phyloP scores from a whole-genome alignment of 2,329 filamentous ascomycete genomes.

The Lomentospora prolificans region DNA sequence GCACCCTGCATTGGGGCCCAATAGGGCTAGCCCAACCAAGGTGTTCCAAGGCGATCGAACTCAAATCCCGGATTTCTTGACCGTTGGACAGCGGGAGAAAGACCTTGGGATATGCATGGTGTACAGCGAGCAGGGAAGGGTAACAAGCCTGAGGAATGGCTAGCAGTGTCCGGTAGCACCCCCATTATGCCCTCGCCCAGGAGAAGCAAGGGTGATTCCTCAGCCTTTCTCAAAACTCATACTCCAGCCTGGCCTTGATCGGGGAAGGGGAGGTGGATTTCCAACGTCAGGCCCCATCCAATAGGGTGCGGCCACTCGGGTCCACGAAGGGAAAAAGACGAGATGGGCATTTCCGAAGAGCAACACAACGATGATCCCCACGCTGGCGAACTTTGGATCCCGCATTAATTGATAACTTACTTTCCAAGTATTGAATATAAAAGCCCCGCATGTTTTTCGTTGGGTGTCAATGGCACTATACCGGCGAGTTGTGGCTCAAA shows the following conservation, averaged over 20 bases:
- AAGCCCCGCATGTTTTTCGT: slow-evolving; percentile 48
- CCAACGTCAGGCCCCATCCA: not conserved
- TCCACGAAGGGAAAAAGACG: not conserved
- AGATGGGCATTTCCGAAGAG: not conserved
- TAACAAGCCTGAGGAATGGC: not conserved
- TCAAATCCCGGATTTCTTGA: not conserved
- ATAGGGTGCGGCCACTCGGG: not conserved
- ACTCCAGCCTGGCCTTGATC: not conserved
- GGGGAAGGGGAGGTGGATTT: not conserved
- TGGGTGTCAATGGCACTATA: slow-evolving; percentile 18
- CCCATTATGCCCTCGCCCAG: too few relatives aligned
- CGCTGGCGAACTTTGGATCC: not conserved
- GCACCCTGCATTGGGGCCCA: slow-evolving; percentile 5
- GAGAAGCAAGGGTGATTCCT: not conserved
- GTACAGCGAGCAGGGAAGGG: not conserved
- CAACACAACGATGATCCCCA: not conserved
- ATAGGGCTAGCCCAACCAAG: not conserved
- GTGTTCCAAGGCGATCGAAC: not conserved
- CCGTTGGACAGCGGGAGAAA: not conserved
- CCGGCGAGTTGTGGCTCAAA: slow-evolving; percentile 1
- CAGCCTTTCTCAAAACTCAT: not conserved
- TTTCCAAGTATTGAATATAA: slow-evolving; percentile 65
- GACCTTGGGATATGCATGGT: not conserved
- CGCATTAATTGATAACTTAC: slow-evolving; percentile 42
- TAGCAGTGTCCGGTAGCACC: not conserved